phyloP scores from a whole-genome alignment of 225 moss, liverwort and hornwort species.

The Rhytidiadelphus loreus region DNA sequence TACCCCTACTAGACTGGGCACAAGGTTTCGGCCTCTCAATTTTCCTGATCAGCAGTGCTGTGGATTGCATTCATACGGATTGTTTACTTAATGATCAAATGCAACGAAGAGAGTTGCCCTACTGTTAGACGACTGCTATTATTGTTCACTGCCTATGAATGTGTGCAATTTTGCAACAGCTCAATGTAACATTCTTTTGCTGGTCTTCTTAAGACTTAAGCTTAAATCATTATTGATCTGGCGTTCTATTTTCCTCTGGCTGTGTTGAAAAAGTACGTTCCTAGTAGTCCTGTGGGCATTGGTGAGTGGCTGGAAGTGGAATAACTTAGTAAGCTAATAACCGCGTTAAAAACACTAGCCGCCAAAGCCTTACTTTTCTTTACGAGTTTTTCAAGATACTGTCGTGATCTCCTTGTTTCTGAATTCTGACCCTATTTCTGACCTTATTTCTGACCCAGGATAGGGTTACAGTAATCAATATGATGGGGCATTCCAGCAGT shows the following conservation, averaged over 20 bases:
- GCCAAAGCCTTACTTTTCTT: neutral
- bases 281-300: neutral
- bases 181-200: conserved; percentile 19
- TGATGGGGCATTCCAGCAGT: neutral
- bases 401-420: neutral
- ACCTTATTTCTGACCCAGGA: neutral
- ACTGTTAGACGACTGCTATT: neutral
- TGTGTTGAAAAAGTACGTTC: neutral
- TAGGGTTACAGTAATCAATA: neutral
- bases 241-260: neutral
- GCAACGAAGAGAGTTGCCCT: conserved; percentile 9
- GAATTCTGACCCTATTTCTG: neutral
- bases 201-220: neutral
- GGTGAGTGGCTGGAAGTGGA: neutral
- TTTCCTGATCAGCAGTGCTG: neutral
- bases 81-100: neutral
- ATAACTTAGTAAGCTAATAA: neutral
- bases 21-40: neutral
- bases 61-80: neutral
- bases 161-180: conserved; percentile 20
- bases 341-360: neutral
- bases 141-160: conserved; percentile 2
- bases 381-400: neutral
- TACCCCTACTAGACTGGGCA: neutral
- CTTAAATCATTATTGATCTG: neutral